phyloP scores from a whole-genome alignment of 2,329 filamentous ascomycete species.

The Colletotrichum shisoi region DNA sequence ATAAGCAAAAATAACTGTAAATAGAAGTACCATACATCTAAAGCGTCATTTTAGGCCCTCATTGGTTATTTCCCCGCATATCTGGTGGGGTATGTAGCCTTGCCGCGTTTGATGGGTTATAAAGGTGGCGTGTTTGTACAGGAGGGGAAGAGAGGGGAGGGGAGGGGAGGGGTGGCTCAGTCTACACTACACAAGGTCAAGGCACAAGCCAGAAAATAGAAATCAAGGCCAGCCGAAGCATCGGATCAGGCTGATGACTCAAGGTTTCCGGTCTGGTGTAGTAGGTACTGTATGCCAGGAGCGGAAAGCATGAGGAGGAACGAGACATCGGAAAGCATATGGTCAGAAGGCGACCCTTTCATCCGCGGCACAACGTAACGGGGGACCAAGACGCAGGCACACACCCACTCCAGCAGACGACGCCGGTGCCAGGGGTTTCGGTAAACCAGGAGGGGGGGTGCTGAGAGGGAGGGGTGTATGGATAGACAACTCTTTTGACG shows the following conservation, averaged over 20 bases:
- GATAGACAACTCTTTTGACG: slow-evolving; percentile 7
- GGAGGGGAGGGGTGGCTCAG: slow-evolving; percentile 21
- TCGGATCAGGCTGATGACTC: slow-evolving; percentile 33
- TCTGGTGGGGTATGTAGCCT: too few species aligned
- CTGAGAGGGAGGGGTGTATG: slow-evolving; percentile 5
- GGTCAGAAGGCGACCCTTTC: slow-evolving; percentile 34
- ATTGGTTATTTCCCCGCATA: too few species aligned
- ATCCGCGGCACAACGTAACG: slow-evolving; percentile 27
- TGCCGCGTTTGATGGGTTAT: too few species aligned
- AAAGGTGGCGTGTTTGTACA: slow-evolving; percentile 29
- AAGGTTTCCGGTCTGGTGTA: slow-evolving; percentile 18
- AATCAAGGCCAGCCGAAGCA: slow-evolving; percentile 1
- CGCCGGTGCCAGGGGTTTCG: slow-evolving; percentile 27
- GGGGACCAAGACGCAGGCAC: slow-evolving; percentile 1
- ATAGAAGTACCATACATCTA: too few species aligned
- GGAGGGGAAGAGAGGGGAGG: slow-evolving; percentile 8
- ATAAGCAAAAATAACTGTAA: too few species aligned
- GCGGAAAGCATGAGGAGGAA: slow-evolving; percentile 7
- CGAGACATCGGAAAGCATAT: slow-evolving; percentile 24
- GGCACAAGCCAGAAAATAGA: slow-evolving; percentile 34
- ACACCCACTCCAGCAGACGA: not conserved
- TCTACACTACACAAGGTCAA: slow-evolving; percentile 7
- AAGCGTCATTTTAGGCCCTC: too few species aligned
- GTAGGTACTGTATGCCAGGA: slow-evolving; percentile 3
- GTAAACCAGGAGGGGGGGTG: slow-evolving; percentile 4